Percentiles rank a stretch among this genome's conserved stretches.
phyloP scores from a whole-genome alignment of 2,329 filamentous ascomycete species.

The Trichoderma endophyticum region DNA sequence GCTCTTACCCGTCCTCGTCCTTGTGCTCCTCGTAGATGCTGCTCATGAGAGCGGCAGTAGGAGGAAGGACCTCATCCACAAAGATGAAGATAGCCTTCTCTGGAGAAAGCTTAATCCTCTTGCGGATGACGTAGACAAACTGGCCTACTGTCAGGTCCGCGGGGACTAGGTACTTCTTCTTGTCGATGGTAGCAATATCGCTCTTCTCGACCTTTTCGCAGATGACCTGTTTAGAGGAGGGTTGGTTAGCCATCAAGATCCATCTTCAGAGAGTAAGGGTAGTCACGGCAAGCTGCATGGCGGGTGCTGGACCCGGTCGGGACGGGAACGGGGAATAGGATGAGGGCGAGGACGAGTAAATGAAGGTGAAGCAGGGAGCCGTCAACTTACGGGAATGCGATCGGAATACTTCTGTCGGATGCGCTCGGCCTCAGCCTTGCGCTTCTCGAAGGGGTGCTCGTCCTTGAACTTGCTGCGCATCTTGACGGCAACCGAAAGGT shows the following conservation, averaged over 20 bases:
- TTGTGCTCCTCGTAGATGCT: slow-evolving; percentile 99
- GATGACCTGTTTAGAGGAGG: slow-evolving; percentile 66
- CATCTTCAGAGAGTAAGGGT: background rate
- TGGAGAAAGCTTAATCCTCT: slow-evolving; percentile 98
- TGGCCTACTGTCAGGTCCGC: slow-evolving; percentile 97
- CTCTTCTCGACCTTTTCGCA: slow-evolving; percentile 99
- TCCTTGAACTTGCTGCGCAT: slow-evolving; percentile 99
- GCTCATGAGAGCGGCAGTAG: slow-evolving; percentile 96
- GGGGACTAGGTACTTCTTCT: slow-evolving; percentile 99
- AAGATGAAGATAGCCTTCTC: slow-evolving; percentile 99
- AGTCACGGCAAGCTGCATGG: background rate
- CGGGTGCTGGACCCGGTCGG: background rate
- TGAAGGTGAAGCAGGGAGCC: background rate
- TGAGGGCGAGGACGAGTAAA: background rate
- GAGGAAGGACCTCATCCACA: slow-evolving; percentile 95
- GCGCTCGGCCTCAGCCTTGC: slow-evolving; percentile 99
- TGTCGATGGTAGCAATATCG: slow-evolving; percentile 99
- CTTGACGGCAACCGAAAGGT: slow-evolving; percentile 42
- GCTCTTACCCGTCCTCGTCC: slow-evolving; percentile 64
- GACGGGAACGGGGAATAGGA: background rate
- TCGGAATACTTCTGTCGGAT: slow-evolving; percentile 99
- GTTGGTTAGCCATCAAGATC: background rate
- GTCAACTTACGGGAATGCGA: slow-evolving; percentile 82
- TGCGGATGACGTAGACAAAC: slow-evolving; percentile 99
- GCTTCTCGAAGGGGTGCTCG: slow-evolving; percentile 99